Percentiles rank a stretch among this genome's conserved stretches.
Conservation (phyloP, 345 rosid species). For the Litchi chinensis region DNA sequence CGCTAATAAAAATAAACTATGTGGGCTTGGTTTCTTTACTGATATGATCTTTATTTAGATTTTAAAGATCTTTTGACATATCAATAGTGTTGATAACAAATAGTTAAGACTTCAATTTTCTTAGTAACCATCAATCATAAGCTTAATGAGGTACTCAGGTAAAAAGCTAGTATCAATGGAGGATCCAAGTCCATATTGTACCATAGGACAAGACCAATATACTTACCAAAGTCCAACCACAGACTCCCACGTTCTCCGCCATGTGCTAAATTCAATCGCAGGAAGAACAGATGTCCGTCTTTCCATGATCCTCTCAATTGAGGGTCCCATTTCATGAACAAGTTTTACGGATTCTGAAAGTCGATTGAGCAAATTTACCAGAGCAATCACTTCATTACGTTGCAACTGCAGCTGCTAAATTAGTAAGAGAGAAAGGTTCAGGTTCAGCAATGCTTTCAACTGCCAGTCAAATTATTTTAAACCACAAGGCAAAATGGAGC, state of each 20-base stretch:
- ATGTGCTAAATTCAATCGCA: constrained; percentile 18
- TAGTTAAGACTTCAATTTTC: constrained; percentile 4
- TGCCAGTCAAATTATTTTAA: background rate
- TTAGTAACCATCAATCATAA: background rate
- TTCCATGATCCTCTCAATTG: constrained; percentile 47
- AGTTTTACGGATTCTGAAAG: constrained; percentile 58
- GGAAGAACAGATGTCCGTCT: constrained; percentile 23
- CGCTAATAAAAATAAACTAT: background rate
- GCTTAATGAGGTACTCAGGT: background rate
- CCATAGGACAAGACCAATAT: constrained; percentile 2
- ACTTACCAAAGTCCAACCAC: constrained; percentile 32
- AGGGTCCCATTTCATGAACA: constrained; percentile 55
- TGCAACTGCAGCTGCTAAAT: constrained; percentile 46
- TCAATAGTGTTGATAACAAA: background rate
- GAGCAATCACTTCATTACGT: constrained; percentile 66
- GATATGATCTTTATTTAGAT: background rate
- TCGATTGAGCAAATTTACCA: constrained; percentile 59
- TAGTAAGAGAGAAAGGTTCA: constrained; percentile 6
- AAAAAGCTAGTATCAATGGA: background rate
- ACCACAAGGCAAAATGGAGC: constrained; percentile 13
- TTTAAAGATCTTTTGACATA: background rate
- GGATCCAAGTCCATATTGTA: background rate
- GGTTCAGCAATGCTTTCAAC: constrained; percentile 9
- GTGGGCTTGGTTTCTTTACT: background rate
- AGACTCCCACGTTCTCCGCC: constrained; percentile 31